Evolutionary conservation across 176 grass and related monocot genomes (phyloP), one percentile per base, ranked within the genome.

Genomic region (Lolium rigidum): DNA sequence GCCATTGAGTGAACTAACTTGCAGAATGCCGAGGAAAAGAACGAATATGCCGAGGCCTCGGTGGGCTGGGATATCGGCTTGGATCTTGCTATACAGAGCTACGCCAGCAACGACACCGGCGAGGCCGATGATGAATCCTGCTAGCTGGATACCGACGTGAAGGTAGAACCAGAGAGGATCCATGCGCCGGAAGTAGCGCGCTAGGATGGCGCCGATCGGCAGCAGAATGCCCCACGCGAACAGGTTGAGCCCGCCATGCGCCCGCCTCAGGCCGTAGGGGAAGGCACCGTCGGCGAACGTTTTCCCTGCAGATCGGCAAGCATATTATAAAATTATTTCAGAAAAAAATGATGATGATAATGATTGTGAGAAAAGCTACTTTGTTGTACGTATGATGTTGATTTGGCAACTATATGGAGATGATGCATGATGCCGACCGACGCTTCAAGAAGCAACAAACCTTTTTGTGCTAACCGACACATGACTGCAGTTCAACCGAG

Each of bases 81-180:
- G 88, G 81, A 94, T 86, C 80, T 93, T 99, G 90, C 55, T 94
- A 65, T 93, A 99, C 7, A 99, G 82, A 25, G 92, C 88, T 16
- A 92, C 90, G 3, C 97, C 97, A 37, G 97, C 92, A 9, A 99
- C 85, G 12, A 96, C 87, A 7, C 90, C 97, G 62, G 97, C 92
- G 56, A 99, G 85, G n/a, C 92, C 97, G 46, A 99, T 54, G 67
- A 94, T 87, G 82, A 99, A 96, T 16, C 85, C 94, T 8, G 86
- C 60, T 21, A 95, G 83, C 83, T 99, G 97, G 85, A 94, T 50
- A 18, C 84, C 86, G 0, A 92, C 88, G 54, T 99, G 97, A 56
- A 94, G 85, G 87, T 99, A 99, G 92, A 88, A 99, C 97, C 97
- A 99, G 18, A 94, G 86, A 6, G 97, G 92, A 55, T 96, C 94